phyloP scores from a whole-genome alignment of 2,329 filamentous ascomycete species.

The Sporothrix curviconia region DNA sequence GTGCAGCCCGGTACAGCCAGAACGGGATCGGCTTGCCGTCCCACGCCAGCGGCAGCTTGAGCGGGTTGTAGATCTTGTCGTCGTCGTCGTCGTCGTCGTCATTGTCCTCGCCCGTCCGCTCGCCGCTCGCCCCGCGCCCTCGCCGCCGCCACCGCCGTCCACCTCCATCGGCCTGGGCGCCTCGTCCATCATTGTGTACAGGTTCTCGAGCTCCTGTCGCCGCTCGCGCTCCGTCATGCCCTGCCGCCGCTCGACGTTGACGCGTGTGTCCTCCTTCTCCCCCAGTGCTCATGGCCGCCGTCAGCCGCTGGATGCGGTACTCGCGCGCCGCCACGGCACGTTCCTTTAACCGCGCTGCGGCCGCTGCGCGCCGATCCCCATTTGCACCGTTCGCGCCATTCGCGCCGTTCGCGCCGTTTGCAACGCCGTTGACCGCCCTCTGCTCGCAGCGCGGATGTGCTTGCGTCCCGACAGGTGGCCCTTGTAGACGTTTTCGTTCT shows the following conservation, averaged over 20 bases:
- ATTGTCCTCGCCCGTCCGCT: conserved; percentile 25
- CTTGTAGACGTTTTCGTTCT: conserved; percentile 91
- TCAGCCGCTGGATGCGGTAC: conserved; percentile 71
- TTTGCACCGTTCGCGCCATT: conserved; percentile 24
- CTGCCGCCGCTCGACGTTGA: conserved; percentile 93
- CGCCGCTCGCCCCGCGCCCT: conserved; percentile 63
- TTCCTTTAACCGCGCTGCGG: conserved; percentile 62
- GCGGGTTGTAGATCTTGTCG: conserved; percentile 90
- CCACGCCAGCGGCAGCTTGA: conserved; percentile 94
- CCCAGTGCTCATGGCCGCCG: conserved; percentile 77
- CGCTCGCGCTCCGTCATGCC: conserved; percentile 97
- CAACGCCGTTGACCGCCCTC: too few species aligned
- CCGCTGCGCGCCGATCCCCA: conserved; percentile 19
- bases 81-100: conserved; percentile 59
- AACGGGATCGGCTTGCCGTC: conserved; percentile 98
- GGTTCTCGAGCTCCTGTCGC: conserved; percentile 83
- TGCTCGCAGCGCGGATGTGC: conserved; percentile 75
- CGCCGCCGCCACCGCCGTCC: conserved; percentile 58
- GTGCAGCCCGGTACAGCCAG: conserved; percentile 96
- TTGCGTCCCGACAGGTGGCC: conserved; percentile 86
- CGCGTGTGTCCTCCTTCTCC: conserved; percentile 79
- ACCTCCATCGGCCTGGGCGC: conserved; percentile 27
- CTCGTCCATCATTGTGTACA: conserved; percentile 55
- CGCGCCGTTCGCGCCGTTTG: conserved; percentile 32
- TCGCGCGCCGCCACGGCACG: conserved; percentile 86